Base-by-base conservation (phyloP, 1,284 basidiomycete genomes). In the Naganishia cerealis region DNA sequence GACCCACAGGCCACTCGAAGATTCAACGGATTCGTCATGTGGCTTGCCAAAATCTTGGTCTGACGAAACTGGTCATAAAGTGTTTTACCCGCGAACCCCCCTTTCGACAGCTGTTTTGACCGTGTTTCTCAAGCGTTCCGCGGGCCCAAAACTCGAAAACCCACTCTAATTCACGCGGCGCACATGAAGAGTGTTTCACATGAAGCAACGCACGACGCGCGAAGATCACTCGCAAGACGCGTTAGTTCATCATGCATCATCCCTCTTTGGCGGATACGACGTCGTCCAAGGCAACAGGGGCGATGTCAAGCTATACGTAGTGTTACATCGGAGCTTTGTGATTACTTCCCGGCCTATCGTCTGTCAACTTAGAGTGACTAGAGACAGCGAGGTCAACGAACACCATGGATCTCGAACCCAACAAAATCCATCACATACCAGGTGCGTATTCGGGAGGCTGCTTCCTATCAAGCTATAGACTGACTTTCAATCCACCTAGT, bases 391-490 rank as follows among this genome's bases (percentile, higher is more conserved):
- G 43, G 16, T 50, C n/a, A 24, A 8, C 7, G 7, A n/a, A 9
- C 61, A 54, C 15, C 12, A 63, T 63, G 61, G 38, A 52, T 18
- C 61, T 63, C 50, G 61, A 63, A 29, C 39, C 61, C 9, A 54
- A 63, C 61, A 63, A 54, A 38, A 63, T 63, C 15, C 50, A 63
- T 38, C 61, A 63, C 42, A 18, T 63, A 2, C 61, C 61, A 54
- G 61, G 61, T 63, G 29, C 61, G 61, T 36, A 10, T n/a, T 10
- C n/a, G 46, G n/a, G 10, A 21, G 46, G 24, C 21, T 21, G n/a
- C 33, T 38, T 40, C 1, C 15, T 18, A 8, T 8, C n/a, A 57
- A 18, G 29, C 39, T 18, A 26, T 43, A 48, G 16, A 46, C 57
- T 33, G 29, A 46, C 57, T 59, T 43, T 15, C 43, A 13, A 33